Evolutionary conservation across 202 grass and related monocot genomes (phyloP).

Genomic region (Saccharum hybrid): DNA sequence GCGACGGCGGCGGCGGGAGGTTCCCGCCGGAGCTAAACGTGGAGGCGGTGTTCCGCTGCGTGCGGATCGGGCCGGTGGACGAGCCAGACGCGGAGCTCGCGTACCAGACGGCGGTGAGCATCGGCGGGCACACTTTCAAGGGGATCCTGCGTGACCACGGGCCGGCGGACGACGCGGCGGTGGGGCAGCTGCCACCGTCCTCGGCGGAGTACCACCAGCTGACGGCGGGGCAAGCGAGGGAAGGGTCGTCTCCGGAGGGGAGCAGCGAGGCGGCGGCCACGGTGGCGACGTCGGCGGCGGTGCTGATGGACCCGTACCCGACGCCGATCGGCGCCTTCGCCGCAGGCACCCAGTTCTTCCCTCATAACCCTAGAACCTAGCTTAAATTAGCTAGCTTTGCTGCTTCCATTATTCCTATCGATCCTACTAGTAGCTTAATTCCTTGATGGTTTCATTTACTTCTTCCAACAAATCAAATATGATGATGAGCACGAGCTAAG

Average conservation of each 20-base stretch:
- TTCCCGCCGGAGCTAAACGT: constrained; percentile 91
- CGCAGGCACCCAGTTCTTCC: constrained; percentile 92
- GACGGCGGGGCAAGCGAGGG: constrained; percentile 44
- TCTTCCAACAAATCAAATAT: constrained; percentile 28
- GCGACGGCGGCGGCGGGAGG: constrained; percentile 49
- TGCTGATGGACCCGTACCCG: constrained; percentile 90
- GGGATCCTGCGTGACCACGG: constrained; percentile 87
- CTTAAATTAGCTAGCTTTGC: constrained; percentile 41
- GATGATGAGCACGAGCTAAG: constrained; percentile 36
- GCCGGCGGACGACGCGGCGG: constrained; percentile 51
- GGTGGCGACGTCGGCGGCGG: constrained; percentile 53
- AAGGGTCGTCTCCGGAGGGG: constrained; percentile 60
- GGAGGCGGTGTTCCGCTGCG: constrained; percentile 90
- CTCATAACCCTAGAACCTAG: constrained; percentile 85
- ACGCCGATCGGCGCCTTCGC: constrained; percentile 90
- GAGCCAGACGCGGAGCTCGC: constrained; percentile 86
- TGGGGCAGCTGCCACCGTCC: constrained; percentile 46
- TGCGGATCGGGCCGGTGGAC: constrained; percentile 85
- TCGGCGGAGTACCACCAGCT: constrained; percentile 63
- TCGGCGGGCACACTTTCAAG: constrained; percentile 90
- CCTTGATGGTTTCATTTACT: constrained; percentile 55
- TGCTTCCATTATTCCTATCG: constrained; percentile 40
- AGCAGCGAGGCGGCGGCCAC: constrained; percentile 61
- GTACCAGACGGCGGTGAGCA: constrained; percentile 95
- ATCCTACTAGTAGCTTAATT: constrained; percentile 24